These are phyloP conservation scores for Pseudoturritis turrita DNA, from an alignment of 345 rosid species.

Conservation along the genomic window DNA sequence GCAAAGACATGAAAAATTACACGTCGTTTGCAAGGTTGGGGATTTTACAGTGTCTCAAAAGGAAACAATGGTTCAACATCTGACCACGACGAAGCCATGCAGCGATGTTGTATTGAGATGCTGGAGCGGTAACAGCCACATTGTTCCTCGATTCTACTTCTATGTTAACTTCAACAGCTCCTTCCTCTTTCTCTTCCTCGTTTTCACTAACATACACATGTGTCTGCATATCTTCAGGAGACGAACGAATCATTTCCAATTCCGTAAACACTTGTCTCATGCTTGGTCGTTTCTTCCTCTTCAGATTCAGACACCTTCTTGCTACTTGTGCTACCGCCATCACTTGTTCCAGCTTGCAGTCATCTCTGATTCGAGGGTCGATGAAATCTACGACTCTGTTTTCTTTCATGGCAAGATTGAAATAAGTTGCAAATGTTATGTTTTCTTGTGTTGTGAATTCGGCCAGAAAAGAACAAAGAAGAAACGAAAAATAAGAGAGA, in stretches of 20 bases:
- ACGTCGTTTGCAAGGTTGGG: no score
- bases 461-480: no score
- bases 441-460: no score
- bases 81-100: neutral
- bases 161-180: neutral
- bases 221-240: neutral
- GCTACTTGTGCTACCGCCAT: neutral
- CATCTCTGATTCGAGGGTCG: neutral
- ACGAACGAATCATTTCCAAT: neutral
- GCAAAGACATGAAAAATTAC: no score
- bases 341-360: neutral
- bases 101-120: no score
- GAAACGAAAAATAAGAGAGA: no score
- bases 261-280: neutral
- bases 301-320: neutral
- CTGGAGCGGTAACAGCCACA: neutral
- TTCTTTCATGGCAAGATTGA: neutral
- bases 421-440: slow-evolving; percentile 6
- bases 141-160: no score
- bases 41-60: neutral
- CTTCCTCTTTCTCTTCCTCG: neutral
- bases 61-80: slow-evolving; percentile 19
- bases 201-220: neutral
- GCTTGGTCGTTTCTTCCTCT: neutral
- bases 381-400: neutral